Conservation (phyloP, 2,329 filamentous ascomycete genomes). For the Uncinocarpus reesii region DNA sequence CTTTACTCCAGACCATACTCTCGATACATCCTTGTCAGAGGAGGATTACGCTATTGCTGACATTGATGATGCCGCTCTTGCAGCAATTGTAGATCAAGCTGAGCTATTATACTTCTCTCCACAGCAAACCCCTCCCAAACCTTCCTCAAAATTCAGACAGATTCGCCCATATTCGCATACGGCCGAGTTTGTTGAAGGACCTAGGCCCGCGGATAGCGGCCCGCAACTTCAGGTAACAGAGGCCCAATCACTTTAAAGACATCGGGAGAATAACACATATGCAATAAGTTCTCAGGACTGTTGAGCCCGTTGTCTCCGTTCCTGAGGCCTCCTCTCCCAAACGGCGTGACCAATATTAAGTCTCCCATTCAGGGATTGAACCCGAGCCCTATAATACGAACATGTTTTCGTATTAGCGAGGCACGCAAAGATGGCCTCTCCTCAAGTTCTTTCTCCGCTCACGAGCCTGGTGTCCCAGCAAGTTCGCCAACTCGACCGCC, state of each 20-base stretch:
- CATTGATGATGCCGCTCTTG: neutral
- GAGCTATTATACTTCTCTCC: neutral
- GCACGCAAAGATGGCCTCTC: neutral
- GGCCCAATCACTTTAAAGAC: too few relatives aligned
- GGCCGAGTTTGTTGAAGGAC: too few relatives aligned
- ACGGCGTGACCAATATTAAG: neutral
- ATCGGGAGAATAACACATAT: too few relatives aligned
- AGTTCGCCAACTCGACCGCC: neutral
- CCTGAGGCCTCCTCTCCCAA: slow-evolving; percentile 1
- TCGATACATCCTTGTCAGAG: neutral
- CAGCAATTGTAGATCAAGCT: neutral
- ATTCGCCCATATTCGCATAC: too few relatives aligned
- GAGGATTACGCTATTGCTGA: neutral
- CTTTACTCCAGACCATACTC: neutral
- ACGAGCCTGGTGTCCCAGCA: neutral
- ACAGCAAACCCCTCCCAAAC: neutral
- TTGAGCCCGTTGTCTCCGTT: neutral
- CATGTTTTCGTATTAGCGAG: slow-evolving; percentile 16
- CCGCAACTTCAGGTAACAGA: neutral
- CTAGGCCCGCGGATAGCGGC: too few relatives aligned
- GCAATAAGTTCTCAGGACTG: neutral
- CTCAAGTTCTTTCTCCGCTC: neutral
- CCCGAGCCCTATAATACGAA: slow-evolving; percentile 12
- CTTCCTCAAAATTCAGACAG: neutral
- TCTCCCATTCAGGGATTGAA: slow-evolving; percentile 16